These are phyloP conservation scores for Penstemon newberryi DNA, from an alignment of 257 asterid species.

Conservation along the genomic window DNA sequence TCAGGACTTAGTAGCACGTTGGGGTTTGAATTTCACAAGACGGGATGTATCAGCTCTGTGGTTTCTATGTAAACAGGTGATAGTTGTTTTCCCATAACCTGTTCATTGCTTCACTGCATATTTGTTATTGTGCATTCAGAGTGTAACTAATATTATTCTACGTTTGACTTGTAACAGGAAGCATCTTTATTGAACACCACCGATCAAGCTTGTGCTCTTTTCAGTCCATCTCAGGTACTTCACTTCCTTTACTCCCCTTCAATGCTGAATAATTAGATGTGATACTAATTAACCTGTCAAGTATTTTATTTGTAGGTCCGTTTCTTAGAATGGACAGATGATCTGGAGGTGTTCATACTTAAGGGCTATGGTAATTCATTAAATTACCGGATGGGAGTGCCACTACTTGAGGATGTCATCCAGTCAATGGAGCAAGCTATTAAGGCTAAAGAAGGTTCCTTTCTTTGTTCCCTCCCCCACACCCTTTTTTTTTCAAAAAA, in stretches of 20 bases:
- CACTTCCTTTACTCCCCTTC: no score
- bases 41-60: conserved; percentile 74
- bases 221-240: conserved; percentile 48
- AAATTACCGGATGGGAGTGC: conserved; percentile 93
- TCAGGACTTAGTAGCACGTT: conserved; percentile 51
- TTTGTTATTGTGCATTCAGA: conserved; percentile 14
- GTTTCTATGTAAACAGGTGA: conserved; percentile 93
- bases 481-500: background rate
- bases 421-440: conserved; percentile 93
- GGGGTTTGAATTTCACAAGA: conserved; percentile 74
- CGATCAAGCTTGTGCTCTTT: conserved; percentile 86
- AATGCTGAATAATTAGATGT: no score
- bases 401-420: conserved; percentile 84
- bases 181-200: conserved; percentile 79
- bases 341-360: conserved; percentile 77
- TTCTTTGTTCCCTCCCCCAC: background rate
- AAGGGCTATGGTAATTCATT: conserved; percentile 92
- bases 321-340: conserved; percentile 94
- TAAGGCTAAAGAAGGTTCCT: conserved; percentile 68
- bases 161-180: conserved; percentile 54
- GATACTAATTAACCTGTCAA: conserved; percentile 9
- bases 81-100: conserved; percentile 10
- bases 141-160: conserved; percentile 9
- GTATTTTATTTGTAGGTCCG: conserved; percentile 47
- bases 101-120: conserved; percentile 13